Evolutionary conservation across 208 protist species (phyloP).

Genomic region (Herpetomonas samuelpessoai): DNA sequence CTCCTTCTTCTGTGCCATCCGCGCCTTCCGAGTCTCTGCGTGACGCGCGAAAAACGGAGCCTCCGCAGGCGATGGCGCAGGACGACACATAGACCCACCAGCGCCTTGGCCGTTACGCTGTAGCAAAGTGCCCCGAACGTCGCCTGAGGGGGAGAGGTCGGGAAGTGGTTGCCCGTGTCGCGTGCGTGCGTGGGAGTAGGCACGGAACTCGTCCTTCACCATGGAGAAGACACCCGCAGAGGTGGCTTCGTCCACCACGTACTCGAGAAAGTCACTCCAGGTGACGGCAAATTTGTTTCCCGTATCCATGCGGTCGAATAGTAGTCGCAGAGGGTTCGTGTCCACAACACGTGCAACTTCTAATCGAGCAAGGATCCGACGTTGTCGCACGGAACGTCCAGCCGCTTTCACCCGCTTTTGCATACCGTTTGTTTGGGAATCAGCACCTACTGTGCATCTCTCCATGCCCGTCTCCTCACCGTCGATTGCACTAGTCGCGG

Average conservation of each 20-base stretch:
- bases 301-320: slow-evolving; percentile 40
- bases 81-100: background rate
- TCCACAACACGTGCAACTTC: slow-evolving; percentile 9
- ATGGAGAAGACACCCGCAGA: slow-evolving; percentile 9
- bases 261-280: slow-evolving; percentile 38
- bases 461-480: no score
- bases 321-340: slow-evolving; percentile 15
- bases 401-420: background rate
- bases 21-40: background rate
- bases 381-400: background rate
- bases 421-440: no score
- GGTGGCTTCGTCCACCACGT: slow-evolving; percentile 26
- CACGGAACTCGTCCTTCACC: slow-evolving; percentile 19
- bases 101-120: no score
- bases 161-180: background rate
- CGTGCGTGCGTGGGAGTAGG: slow-evolving; percentile 24
- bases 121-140: background rate
- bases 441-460: no score
- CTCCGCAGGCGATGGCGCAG: background rate
- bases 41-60: background rate
- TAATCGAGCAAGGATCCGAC: background rate
- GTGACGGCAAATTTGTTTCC: slow-evolving; percentile 24
- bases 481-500: no score
- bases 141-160: background rate
- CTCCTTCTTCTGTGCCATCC: background rate